Evolutionary conservation across 768 basidiomycete species (phyloP).

Genomic region (Mycena olivaceomarginata): DNA sequence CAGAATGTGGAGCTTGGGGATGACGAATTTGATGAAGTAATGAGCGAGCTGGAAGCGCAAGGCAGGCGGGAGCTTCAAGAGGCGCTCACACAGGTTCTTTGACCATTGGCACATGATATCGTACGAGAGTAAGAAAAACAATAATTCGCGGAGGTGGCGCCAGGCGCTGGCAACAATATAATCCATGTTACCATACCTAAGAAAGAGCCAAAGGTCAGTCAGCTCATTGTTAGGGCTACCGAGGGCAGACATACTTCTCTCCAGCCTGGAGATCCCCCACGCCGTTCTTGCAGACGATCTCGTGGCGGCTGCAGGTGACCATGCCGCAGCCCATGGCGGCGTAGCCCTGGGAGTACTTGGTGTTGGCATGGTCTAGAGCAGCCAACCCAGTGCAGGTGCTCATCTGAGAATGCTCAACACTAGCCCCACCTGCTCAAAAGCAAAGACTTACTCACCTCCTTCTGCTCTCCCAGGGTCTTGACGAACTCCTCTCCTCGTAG

Average conservation of each 20-base stretch:
- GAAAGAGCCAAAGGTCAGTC: neutral
- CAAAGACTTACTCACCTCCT: no score
- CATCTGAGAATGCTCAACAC: neutral
- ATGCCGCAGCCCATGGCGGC: neutral
- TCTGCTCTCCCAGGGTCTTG: no score
- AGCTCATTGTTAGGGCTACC: neutral
- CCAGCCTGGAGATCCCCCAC: neutral
- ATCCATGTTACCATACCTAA: neutral
- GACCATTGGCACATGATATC: neutral
- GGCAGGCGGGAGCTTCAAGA: neutral
- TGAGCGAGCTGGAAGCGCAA: neutral
- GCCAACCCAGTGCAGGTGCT: neutral
- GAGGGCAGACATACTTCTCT: neutral
- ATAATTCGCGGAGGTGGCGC: neutral
- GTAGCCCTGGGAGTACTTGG: neutral
- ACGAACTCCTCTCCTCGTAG: no score
- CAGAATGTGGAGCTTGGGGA: neutral
- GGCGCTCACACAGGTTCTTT: neutral
- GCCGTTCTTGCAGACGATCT: neutral
- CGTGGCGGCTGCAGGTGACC: neutral
- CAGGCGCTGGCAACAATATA: neutral
- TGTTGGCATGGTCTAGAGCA: no score
- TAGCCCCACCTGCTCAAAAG: no score
- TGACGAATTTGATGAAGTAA: no score
- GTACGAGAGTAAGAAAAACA: neutral